Evolutionary conservation across 2,329 filamentous ascomycete species (phyloP), one percentile per base, ranked within the genome.

Genomic region (Penicillium sp.): DNA sequence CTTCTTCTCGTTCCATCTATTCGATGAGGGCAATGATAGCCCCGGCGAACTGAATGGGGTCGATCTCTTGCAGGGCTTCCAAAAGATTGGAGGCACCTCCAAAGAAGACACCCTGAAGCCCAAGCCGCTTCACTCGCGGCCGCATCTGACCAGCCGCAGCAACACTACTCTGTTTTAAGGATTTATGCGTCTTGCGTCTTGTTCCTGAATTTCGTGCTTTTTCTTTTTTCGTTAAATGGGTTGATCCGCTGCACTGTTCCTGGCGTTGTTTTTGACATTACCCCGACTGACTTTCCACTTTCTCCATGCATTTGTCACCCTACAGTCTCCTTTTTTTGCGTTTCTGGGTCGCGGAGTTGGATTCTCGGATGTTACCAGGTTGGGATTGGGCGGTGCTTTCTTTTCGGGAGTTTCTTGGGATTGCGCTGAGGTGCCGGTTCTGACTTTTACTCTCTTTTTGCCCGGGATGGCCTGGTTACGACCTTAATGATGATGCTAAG

Each of bases 1-100:
- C 46, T 68, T 74, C 26, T 74, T 74, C 52, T 70, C 71, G n/a
- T 74, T 74, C 54, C 69, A 70, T 38, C 67, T 73, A 23, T 74
- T 74, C 37, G 71, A 74, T 27, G 72, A 74, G 42, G 61, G 60
- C 37, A 71, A 73, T 38, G 71, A 74, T 41, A 66, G 63, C 36
- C 61, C 65, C 11, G 65, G 65, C 26, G 71, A 73, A 24, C 68
- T 71, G 13, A 70, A 74, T 47, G 69, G 69, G 18, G 64, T 74
- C 32, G 72, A 74, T 56, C 66, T 74, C 26, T 49, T 74, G 34
- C 70, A 74, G 56, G 72, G 72, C 4, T 75, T 75, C 54, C 67
- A 73, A 46, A 74, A 74, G 50, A 75, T 75, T 51, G 71, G 70
- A 40, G 67, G 69, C 16, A 42, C 61, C 37, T 60, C 40, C 39